Evolutionary conservation across 208 protist genomes (phyloP).

Genomic region (Phytomonas sp.): DNA sequence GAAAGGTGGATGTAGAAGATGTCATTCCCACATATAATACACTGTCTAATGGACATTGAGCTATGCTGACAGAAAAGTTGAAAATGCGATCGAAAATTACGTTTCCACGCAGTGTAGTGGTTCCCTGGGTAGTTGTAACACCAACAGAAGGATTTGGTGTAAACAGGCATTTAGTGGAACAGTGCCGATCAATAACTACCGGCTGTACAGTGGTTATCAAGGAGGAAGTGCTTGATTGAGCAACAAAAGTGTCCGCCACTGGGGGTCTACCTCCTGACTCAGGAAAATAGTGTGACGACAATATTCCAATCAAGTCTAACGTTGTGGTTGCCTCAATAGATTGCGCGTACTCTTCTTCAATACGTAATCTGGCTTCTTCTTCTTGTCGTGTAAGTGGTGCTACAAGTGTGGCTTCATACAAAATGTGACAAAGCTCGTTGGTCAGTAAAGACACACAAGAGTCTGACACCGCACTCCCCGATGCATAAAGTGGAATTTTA

Average conservation of each 20-base stretch:
- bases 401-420: slow-evolving; percentile 54
- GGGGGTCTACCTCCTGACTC: neutral
- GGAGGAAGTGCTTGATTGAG: neutral
- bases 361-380: slow-evolving; percentile 27
- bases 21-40: slow-evolving; percentile 79
- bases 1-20: slow-evolving; percentile 33
- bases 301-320: slow-evolving; percentile 35
- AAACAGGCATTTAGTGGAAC: slow-evolving; percentile 59
- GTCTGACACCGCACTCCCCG: slow-evolving; percentile 31
- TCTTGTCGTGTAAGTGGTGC: slow-evolving; percentile 60
- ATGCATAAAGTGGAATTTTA: slow-evolving; percentile 57
- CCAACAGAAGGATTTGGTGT: slow-evolving; percentile 65
- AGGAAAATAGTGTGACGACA: neutral
- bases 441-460: slow-evolving; percentile 44
- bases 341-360: slow-evolving; percentile 37
- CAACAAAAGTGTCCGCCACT: neutral
- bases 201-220: slow-evolving; percentile 24
- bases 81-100: slow-evolving; percentile 44
- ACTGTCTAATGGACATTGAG: slow-evolving; percentile 22
- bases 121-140: slow-evolving; percentile 31
- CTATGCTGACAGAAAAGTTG: slow-evolving; percentile 65
- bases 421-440: slow-evolving; percentile 38
- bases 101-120: slow-evolving; percentile 54
- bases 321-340: slow-evolving; percentile 28
- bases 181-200: slow-evolving; percentile 48